Base-by-base conservation (phyloP, 129 eudicot species). In the Saussurea involucrata region DNA sequence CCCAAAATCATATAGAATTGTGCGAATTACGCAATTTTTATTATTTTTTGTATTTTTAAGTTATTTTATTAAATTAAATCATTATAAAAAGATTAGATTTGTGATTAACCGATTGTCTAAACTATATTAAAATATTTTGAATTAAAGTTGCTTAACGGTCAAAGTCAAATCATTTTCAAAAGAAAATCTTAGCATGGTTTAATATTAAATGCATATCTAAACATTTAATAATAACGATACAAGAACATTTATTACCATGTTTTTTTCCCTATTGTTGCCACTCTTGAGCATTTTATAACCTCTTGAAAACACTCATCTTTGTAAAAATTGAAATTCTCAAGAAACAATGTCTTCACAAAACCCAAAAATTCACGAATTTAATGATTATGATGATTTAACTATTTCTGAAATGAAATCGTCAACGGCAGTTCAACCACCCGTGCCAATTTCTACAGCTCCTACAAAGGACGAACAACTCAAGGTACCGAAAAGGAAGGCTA, bases 241-340 rank as follows among this genome's bases (percentile, higher is more conserved):
- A 28, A 76, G 33, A 68, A 11, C 58, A 77, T 77, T 68, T 53
- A 77, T 66, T 53, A 18, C 80, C 32, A 18, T 66, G 44, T 17
- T 61, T 8, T 8, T n/a, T 42, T 42, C 31, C 13, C 17, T 40
- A 27, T 74, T 44, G 20, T 31, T 63, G 73, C 32, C 22, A 46
- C 5, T 22, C 24, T 68, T 68, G 57, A 18, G 67, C 34, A 8
- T 46, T 27, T 29, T 13, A 66, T 27, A 66, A 3, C 9, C 7
- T 6, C 33, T 11, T 69, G 53, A 67, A 31, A 28, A 7, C 64
- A 66, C 25, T 66, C 24, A n/a, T 42, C 17, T 21, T 63, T 68
- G 21, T 22, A 21, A 66, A 40, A 22, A 44, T 77, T 29, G 55
- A 49, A 49, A 67, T 7, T 7, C 15, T 32, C 24, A 57, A 67